These are phyloP conservation scores for Oleoguttula mirabilis DNA, from an alignment of 495 filamentous ascomycete genomes.

Conservation along the genomic window DNA sequence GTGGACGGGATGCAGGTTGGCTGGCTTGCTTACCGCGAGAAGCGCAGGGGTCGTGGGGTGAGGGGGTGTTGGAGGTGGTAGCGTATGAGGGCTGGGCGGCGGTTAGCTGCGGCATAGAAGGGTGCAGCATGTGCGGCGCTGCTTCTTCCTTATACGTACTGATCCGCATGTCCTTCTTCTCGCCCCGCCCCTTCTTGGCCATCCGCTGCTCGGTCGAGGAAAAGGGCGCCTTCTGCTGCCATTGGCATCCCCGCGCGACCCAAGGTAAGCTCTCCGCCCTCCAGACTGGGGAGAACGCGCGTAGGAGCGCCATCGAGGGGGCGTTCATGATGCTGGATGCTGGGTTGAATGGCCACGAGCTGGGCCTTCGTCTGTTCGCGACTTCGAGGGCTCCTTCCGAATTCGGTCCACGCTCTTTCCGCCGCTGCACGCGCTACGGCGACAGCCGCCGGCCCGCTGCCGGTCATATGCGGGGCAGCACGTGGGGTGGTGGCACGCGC, in stretches of 20 bases:
- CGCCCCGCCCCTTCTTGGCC: conserved; percentile 11
- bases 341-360: too few species aligned
- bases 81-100: conserved; percentile 43
- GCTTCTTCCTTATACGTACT: conserved; percentile 42
- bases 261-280: conserved; percentile 1
- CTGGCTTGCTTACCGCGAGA: conserved; percentile 45
- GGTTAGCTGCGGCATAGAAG: neutral
- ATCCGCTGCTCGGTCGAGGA: conserved; percentile 19
- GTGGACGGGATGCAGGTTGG: neutral
- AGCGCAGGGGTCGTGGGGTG: conserved; percentile 66
- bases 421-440: too few species aligned
- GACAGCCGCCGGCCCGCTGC: too few species aligned
- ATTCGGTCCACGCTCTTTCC: too few species aligned
- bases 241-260: conserved; percentile 10
- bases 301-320: conserved; percentile 15
- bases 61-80: conserved; percentile 54
- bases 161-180: conserved; percentile 27
- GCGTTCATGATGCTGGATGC: too few species aligned
- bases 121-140: neutral
- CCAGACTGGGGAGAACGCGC: conserved; percentile 13
- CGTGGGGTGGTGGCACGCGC: too few species aligned
- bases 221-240: conserved; percentile 15
- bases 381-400: too few species aligned
- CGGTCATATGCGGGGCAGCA: too few species aligned
- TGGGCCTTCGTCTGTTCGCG: too few species aligned